phyloP scores from a whole-genome alignment of 2,329 filamentous ascomycete genomes.

The Monosporascus sp. region DNA sequence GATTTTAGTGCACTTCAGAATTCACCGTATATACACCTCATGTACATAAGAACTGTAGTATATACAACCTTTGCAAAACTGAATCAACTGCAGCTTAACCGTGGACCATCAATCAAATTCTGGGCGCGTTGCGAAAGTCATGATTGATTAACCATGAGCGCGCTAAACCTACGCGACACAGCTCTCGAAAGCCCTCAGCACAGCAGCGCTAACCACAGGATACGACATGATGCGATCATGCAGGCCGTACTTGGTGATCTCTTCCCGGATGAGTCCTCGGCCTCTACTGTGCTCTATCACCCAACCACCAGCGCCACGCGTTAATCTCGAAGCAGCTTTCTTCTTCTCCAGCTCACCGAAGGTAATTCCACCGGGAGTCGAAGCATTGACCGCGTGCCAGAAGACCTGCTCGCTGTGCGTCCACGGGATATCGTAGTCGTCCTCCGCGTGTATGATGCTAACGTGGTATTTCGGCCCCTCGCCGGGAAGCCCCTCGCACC shows the following conservation, averaged over 20 bases:
- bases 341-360: slow-evolving; percentile 39
- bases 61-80: too few species aligned
- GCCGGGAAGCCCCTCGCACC: slow-evolving; percentile 23
- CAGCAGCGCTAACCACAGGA: slow-evolving; percentile 45
- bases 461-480: slow-evolving; percentile 33
- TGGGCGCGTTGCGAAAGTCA: too few species aligned
- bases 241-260: slow-evolving; percentile 49
- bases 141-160: too few species aligned
- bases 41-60: too few species aligned
- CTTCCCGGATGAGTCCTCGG: slow-evolving; percentile 44
- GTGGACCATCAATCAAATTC: too few species aligned
- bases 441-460: slow-evolving; percentile 44
- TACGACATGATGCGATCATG: slow-evolving; percentile 56
- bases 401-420: slow-evolving; percentile 44
- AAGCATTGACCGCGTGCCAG: slow-evolving; percentile 50
- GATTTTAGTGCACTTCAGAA: too few species aligned
- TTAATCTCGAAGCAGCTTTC: slow-evolving; percentile 32
- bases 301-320: slow-evolving; percentile 44
- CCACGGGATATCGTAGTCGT: slow-evolving; percentile 47
- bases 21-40: too few species aligned
- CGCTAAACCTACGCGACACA: background rate
- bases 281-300: slow-evolving; percentile 40
- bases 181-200: slow-evolving; percentile 38
- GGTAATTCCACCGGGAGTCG: slow-evolving; percentile 27
- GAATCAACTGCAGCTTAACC: too few species aligned